Evolutionary conservation across 169 alveolate genomes (phyloP).

Genomic region (Eimeria sp.): DNA sequence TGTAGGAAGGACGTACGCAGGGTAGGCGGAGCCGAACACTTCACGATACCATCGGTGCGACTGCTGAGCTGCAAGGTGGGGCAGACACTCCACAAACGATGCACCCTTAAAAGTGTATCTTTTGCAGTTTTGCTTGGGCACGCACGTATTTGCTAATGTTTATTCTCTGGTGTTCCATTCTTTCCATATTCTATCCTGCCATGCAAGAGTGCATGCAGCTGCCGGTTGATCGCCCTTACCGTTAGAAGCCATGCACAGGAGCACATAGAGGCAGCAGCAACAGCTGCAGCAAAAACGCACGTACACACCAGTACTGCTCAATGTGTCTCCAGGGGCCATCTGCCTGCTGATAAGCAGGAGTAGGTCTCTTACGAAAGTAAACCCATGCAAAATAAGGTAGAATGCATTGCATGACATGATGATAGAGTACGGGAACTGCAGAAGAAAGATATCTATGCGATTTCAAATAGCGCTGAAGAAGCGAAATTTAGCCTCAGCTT

Average conservation of each 20-base stretch:
- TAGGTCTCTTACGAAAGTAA: background rate
- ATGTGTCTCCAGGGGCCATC: background rate
- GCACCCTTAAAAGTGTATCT: background rate
- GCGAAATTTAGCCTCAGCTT: background rate
- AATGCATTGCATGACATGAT: background rate
- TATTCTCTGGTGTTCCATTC: background rate
- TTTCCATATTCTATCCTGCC: no score
- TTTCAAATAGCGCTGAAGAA: no score
- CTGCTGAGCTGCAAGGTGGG: slow-evolving; percentile 77
- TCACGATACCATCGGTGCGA: slow-evolving; percentile 85
- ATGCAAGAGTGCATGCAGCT: background rate
- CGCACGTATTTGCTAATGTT: background rate
- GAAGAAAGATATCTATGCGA: background rate
- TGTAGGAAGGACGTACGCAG: slow-evolving; percentile 81
- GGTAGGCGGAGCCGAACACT: slow-evolving; percentile 82
- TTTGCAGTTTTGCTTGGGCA: background rate
- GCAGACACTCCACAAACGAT: background rate
- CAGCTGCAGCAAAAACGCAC: slow-evolving; percentile 21
- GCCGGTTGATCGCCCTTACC: background rate
- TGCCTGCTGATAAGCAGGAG: background rate
- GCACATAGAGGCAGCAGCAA: slow-evolving; percentile 47
- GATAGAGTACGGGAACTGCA: background rate
- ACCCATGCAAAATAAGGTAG: background rate
- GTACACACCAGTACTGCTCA: background rate
- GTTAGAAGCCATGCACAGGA: slow-evolving; percentile 54